phyloP scores from a whole-genome alignment of 2,329 filamentous ascomycete species.

The Anthostomella pinea region DNA sequence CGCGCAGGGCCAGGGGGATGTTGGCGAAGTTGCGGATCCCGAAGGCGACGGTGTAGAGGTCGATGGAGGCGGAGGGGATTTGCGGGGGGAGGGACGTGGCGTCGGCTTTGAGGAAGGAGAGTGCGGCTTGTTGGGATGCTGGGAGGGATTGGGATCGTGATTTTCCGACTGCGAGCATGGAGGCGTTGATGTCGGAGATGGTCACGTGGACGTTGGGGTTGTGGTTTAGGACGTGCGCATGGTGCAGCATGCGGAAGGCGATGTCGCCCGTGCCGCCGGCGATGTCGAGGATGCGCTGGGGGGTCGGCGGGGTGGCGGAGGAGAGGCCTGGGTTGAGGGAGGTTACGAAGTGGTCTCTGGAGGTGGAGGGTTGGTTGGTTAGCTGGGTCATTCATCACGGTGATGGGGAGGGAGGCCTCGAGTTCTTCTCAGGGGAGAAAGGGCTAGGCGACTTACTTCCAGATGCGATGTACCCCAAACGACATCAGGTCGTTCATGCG shows the following conservation, averaged over 20 bases:
- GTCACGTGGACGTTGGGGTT: conserved; percentile 81
- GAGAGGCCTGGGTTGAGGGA: conserved; percentile 78
- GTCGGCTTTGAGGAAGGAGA: conserved; percentile 84
- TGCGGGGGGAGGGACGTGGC: conserved; percentile 66
- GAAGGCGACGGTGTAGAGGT: conserved; percentile 96
- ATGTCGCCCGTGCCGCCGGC: conserved; percentile 97
- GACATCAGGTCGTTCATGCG: conserved; percentile 99
- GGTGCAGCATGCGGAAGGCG: conserved; percentile 91
- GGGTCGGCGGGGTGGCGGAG: conserved; percentile 40
- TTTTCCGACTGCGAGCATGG: conserved; percentile 87
- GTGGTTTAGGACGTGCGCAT: conserved; percentile 75
- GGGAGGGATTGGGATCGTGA: conserved; percentile 66
- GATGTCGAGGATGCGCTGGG: conserved; percentile 84
- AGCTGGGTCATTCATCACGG: conserved; percentile 4
- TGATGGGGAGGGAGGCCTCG: conserved; percentile 1
- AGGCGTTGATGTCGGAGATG: conserved; percentile 92
- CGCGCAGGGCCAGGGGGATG: conserved; percentile 76
- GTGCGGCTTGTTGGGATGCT: conserved; percentile 52
- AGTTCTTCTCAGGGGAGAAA: conserved; percentile 1
- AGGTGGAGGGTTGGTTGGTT: conserved; percentile 3
- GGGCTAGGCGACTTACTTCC: conserved; percentile 62
- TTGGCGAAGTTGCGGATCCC: conserved; percentile 97
- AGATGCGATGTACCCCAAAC: conserved; percentile 90
- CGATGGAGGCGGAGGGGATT: conserved; percentile 70
- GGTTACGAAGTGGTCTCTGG: conserved; percentile 84